Percentiles rank a stretch among this genome's conserved stretches.
These are phyloP conservation scores for Ocimum tenuiflorum DNA, from an alignment of 257 asterid species.

Conservation along the genomic window DNA sequence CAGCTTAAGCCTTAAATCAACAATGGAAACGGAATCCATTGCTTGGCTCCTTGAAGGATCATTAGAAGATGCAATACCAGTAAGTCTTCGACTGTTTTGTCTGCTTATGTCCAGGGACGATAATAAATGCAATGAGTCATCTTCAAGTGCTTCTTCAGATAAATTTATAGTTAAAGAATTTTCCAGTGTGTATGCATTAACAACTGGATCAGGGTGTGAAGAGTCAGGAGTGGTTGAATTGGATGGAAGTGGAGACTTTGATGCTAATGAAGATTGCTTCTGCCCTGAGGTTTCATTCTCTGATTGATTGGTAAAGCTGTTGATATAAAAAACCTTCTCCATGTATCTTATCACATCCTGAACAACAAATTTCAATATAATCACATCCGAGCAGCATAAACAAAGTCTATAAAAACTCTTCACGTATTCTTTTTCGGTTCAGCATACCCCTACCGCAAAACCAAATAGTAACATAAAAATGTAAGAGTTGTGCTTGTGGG, in stretches of 20 bases:
- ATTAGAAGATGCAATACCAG: slow-evolving; percentile 46
- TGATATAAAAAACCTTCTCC: slow-evolving; percentile 72
- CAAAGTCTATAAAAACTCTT: background rate
- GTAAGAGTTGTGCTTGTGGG: too few relatives aligned
- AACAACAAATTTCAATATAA: slow-evolving; percentile 23
- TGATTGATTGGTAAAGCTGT: slow-evolving; percentile 48
- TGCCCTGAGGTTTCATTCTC: slow-evolving; percentile 50
- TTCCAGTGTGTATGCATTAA: slow-evolving; percentile 36
- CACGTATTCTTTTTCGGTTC: background rate
- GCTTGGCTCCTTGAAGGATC: slow-evolving; percentile 50
- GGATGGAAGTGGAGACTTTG: slow-evolving; percentile 51
- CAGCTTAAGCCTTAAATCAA: slow-evolving; percentile 63
- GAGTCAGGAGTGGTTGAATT: slow-evolving; percentile 39
- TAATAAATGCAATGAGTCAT: slow-evolving; percentile 56
- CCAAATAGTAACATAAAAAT: background rate
- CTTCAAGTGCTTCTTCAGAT: slow-evolving; percentile 80
- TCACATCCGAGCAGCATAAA: background rate
- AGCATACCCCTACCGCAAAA: background rate
- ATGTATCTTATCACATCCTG: slow-evolving; percentile 85
- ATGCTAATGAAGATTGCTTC: slow-evolving; percentile 33
- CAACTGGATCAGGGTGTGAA: slow-evolving; percentile 45
- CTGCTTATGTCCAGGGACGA: slow-evolving; percentile 53
- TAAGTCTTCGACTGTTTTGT: slow-evolving; percentile 41
- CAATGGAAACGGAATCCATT: slow-evolving; percentile 46
- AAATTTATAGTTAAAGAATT: slow-evolving; percentile 55